Conservation (phyloP, 306 rosid genomes). For the Ziziphus jujuba region DNA sequence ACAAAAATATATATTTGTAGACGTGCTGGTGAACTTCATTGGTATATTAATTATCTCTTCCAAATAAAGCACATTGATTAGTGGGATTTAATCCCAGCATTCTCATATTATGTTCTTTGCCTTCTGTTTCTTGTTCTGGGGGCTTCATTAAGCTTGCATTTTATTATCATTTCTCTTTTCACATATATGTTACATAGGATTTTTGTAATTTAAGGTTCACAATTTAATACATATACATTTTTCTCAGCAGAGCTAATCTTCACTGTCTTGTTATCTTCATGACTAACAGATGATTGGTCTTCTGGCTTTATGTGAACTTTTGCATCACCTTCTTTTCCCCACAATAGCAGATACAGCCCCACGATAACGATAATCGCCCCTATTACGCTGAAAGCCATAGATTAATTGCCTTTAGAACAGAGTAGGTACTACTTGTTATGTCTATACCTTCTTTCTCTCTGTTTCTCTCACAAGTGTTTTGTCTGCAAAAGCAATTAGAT, state of each 20-base stretch:
- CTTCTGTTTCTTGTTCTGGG: too few species aligned
- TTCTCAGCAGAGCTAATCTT: constrained; percentile 5
- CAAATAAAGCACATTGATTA: too few species aligned
- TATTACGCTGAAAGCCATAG: constrained; percentile 51
- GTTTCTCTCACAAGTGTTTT: too few species aligned
- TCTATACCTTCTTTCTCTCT: background rate
- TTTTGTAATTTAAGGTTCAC: constrained; percentile 16
- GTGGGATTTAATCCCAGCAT: too few species aligned
- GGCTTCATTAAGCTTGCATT: too few species aligned
- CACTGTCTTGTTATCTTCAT: background rate
- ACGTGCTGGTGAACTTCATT: too few species aligned
- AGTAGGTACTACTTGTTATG: background rate
- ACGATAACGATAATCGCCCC: constrained; percentile 61
- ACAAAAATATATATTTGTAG: too few species aligned
- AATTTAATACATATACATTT: background rate
- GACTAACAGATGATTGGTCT: constrained; percentile 22
- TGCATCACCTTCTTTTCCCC: constrained; percentile 76
- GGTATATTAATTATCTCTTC: too few species aligned
- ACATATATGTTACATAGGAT: background rate
- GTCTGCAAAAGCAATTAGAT: too few species aligned
- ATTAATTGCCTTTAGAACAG: background rate
- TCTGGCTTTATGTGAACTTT: constrained; percentile 30
- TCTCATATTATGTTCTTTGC: too few species aligned
- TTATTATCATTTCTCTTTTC: background rate
- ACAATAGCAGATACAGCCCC: constrained; percentile 70